phyloP scores from a whole-genome alignment of 2,329 filamentous ascomycete genomes.

The Cadophora sp. region DNA sequence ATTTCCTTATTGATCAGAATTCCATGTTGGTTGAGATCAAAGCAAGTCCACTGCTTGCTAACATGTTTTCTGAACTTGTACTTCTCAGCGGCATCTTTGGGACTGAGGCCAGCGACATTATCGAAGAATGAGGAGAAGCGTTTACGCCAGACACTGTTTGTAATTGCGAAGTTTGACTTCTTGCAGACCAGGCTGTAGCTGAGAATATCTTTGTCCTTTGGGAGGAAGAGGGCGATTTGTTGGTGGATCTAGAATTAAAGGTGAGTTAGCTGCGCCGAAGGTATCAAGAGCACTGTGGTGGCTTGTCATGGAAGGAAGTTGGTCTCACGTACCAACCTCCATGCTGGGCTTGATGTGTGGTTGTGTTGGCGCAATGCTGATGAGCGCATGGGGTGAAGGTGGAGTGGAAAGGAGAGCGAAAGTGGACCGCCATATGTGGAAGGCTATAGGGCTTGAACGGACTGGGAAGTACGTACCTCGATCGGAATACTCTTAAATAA shows the following conservation, averaged over 20 bases:
- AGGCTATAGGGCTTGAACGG: not conserved
- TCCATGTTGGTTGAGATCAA: constrained; percentile 38
- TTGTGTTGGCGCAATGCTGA: not conserved
- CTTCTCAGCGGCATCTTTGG: constrained; percentile 37
- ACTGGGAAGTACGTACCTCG: constrained; percentile 25
- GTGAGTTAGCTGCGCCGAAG: constrained; percentile 13
- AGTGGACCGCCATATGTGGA: not conserved
- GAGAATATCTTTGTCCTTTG: constrained; percentile 50
- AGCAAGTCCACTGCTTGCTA: constrained; percentile 38
- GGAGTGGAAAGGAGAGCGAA: not conserved
- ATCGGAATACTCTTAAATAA: constrained; percentile 27
- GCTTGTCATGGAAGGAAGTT: not conserved
- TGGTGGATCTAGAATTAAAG: constrained; percentile 40
- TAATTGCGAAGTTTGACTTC: constrained; percentile 47
- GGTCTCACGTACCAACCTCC: not conserved
- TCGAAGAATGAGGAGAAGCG: constrained; percentile 53
- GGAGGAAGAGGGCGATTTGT: constrained; percentile 37
- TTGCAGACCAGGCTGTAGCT: constrained; percentile 50
- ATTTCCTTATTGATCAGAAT: constrained; percentile 10
- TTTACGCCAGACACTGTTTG: constrained; percentile 53
- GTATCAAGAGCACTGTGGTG: not conserved
- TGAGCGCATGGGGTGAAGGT: not conserved
- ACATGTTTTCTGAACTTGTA: constrained; percentile 47
- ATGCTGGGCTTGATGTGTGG: not conserved
- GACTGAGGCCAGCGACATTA: constrained; percentile 39